Percentiles rank a stretch among this genome's conserved stretches.
These are phyloP conservation scores for Leucocoprinus leucothites DNA, from an alignment of 768 basidiomycete species.

Conservation along the genomic window DNA sequence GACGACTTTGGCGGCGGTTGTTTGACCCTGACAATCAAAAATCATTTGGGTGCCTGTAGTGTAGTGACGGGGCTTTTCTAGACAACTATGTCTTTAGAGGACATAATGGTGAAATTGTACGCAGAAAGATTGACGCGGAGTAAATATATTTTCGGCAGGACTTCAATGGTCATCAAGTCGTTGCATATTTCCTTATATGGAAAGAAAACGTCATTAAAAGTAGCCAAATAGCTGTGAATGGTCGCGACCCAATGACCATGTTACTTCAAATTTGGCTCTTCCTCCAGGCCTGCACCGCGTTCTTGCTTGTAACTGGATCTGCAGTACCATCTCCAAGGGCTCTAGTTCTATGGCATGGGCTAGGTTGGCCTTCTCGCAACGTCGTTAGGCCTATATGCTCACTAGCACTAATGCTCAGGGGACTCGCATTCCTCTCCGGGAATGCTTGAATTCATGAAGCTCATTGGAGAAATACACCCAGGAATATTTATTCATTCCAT, in stretches of 20 bases:
- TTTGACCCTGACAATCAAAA: no score
- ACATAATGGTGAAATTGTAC: no score
- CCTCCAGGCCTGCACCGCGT: background rate
- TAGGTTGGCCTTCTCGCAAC: conserved; percentile 34
- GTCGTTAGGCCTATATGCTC: background rate
- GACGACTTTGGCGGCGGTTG: no score
- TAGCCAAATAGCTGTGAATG: background rate
- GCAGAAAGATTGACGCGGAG: no score
- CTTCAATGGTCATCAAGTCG: no score
- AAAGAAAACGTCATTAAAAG: no score
- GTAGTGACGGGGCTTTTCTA: no score
- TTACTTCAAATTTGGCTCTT: background rate
- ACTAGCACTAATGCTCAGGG: conserved; percentile 49
- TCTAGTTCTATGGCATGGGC: conserved; percentile 75
- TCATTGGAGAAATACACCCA: conserved; percentile 61
- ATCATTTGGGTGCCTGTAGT: no score
- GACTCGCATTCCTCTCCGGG: conserved; percentile 74
- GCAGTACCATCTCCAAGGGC: conserved; percentile 35
- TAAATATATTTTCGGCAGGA: no score
- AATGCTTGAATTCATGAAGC: conserved; percentile 60
- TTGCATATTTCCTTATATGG: no score
- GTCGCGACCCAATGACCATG: background rate
- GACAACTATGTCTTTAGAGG: no score
- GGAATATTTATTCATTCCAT: conserved; percentile 79
- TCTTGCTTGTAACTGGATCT: conserved; percentile 1